phyloP scores from a whole-genome alignment of 2,329 filamentous ascomycete genomes.

The Fusarium oligoseptatum region DNA sequence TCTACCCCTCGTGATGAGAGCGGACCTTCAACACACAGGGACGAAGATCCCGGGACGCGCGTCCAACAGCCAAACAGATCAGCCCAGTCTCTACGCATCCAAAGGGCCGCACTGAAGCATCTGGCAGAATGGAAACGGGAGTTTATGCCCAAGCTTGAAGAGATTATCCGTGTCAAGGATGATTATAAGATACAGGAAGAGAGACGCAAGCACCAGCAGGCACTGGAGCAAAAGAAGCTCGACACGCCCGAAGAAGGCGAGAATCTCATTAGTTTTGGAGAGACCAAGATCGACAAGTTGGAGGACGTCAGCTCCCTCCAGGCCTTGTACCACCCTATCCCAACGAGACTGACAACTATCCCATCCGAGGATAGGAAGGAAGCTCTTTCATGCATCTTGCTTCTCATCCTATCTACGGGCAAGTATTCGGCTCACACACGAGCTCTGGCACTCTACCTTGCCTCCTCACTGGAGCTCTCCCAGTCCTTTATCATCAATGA shows the following conservation, averaged over 20 bases:
- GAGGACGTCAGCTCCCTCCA: slow-evolving; percentile 62
- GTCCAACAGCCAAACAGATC: slow-evolving; percentile 35
- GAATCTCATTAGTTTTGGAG: slow-evolving; percentile 59
- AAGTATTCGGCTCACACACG: slow-evolving; percentile 82
- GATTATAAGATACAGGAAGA: slow-evolving; percentile 62
- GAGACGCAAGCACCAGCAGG: slow-evolving; percentile 60
- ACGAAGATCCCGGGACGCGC: slow-evolving; percentile 22
- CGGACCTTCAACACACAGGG: slow-evolving; percentile 18
- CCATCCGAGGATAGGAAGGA: slow-evolving; percentile 70
- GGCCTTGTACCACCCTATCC: slow-evolving; percentile 65
- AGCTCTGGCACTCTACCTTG: slow-evolving; percentile 74
- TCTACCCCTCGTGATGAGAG: slow-evolving; percentile 30
- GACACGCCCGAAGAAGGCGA: slow-evolving; percentile 53
- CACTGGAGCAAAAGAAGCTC: slow-evolving; percentile 54
- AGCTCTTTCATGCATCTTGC: slow-evolving; percentile 76
- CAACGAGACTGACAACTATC: slow-evolving; percentile 68
- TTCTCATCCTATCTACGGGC: slow-evolving; percentile 78
- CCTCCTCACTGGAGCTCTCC: slow-evolving; percentile 75
- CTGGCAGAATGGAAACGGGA: slow-evolving; percentile 84
- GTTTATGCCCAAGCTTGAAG: slow-evolving; percentile 77
- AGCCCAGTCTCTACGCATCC: slow-evolving; percentile 51
- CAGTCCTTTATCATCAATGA: slow-evolving; percentile 73
- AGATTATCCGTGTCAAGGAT: slow-evolving; percentile 70
- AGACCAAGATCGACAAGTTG: slow-evolving; percentile 48
- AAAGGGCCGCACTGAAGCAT: slow-evolving; percentile 71